Base-by-base conservation (phyloP, 257 asterid species). In the Echium plantagineum region DNA sequence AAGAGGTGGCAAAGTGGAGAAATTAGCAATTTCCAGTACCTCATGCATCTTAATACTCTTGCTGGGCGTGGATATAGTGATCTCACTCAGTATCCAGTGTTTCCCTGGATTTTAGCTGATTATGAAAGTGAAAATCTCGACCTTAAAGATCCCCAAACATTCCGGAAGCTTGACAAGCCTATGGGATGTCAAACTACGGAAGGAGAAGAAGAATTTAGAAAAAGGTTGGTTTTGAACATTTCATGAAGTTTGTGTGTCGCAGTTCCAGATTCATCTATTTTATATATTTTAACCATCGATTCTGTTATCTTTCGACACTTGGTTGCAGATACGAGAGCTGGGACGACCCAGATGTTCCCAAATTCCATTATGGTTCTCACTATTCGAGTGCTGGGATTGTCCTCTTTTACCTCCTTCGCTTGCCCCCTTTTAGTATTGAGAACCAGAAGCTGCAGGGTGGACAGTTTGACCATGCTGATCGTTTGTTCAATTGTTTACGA, bases 41-140 rank as follows among this genome's bases (percentile, higher is more conserved):
- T 93, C 62, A 93, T 93, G 99, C 97, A 93, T 62, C 95, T 93
- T 59, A 93, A 93, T 78, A 93, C 99, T 15, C 84, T 93, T 46
- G 99, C 99, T 24, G 99, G 99, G 47, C 99, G 99, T 59, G 99
- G 99, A 60, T 93, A 93, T 77, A 93, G 97, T 79, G 99, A 93
- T 74, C 89, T 93, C 71, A 93, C 99, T 55, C 99, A 93, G 81
- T 93, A 93, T 77, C 99, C 97, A 38, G 99, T 93, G 76, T 93
- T 89, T 55, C 99, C 99, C 20, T 93, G 99, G 99, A 80, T 89
- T 71, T 76, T 93, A 62, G 97, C 94, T 53, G 96, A 93, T 77
- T 93, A 89, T 71, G 99, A 89, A 78, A 93, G 97, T 66, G 95
- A 89, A 64, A 74, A 67, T 69, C 86, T 93, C 68, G 80, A 93